phyloP scores from a whole-genome alignment of 2,329 filamentous ascomycete genomes.

The Diaporthe australafricana region DNA sequence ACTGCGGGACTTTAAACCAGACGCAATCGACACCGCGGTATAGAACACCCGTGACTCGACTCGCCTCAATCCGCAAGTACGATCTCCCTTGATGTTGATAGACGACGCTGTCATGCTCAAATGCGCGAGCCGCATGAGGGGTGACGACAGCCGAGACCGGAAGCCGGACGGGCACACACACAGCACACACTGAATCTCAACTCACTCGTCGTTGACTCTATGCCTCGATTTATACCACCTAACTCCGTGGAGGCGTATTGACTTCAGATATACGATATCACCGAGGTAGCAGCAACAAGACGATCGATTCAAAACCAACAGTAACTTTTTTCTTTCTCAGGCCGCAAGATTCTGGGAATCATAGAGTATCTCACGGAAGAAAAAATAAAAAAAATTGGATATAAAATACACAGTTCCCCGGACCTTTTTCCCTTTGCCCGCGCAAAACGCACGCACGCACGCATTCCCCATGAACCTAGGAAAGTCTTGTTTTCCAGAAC shows the following conservation, averaged over 20 bases:
- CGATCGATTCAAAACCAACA: not conserved
- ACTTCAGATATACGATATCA: not conserved
- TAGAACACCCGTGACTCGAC: not conserved
- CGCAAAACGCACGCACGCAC: conserved; percentile 21
- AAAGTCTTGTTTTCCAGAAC: conserved; percentile 31
- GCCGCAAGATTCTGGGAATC: conserved; percentile 29
- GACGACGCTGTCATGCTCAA: not conserved
- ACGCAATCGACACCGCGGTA: not conserved
- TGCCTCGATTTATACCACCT: not conserved
- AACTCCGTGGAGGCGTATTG: too few relatives aligned
- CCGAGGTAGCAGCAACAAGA: not conserved
- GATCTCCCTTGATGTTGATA: not conserved
- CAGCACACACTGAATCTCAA: not conserved
- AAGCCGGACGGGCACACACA: conserved; percentile 22
- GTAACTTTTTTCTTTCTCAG: conserved; percentile 15
- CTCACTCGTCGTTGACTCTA: not conserved
- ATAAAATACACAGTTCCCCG: conserved; percentile 30
- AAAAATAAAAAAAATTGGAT: conserved; percentile 31
- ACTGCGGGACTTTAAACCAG: not conserved
- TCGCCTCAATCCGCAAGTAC: not conserved
- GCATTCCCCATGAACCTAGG: conserved; percentile 32
- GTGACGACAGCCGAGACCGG: conserved; percentile 32
- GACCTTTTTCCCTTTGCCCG: conserved; percentile 24
- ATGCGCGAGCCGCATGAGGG: conserved; percentile 14
- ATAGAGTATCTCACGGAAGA: not conserved